Base-by-base conservation (phyloP, 148 eudicot species). In the Arctostaphylos glauca region DNA sequence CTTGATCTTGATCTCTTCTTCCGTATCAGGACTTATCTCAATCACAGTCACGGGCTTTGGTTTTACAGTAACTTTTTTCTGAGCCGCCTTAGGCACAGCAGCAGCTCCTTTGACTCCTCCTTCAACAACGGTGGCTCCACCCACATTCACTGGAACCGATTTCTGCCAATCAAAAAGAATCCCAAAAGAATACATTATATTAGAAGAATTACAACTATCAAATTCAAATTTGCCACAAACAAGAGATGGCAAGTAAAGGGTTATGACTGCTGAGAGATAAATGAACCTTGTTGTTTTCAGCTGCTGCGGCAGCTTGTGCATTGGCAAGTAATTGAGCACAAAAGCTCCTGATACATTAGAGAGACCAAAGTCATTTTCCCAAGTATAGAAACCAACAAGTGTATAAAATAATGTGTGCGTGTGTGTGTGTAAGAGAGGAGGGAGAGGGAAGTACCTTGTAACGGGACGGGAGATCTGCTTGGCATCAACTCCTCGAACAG, bases 291-390 rank as follows among this genome's bases (percentile, higher is more conserved):
- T 77, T 87, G 58, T 88, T 88, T 59, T 90, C 84, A 9, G 88
- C 80, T 8, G 80, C 88, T 14, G 90, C 97, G 54, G 81, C 87
- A 15, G 84, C 86, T 56, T 93, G 95, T 73, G 94, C 94, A 68
- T 93, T 93, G 4, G 97, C 98, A 16, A 93, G 88, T 84, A 95
- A 85, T 74, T 91, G 90, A 5, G 92, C 94, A 68, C 92, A 62
- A 59, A 88, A 89, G 72, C 88, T 88, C 90, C 88, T 88, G 87
- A 68, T 9, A 77, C 43, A 54, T 19, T n/a, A 52, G 19, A 25
- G 53, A 74, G 23, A 70, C 3, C 21, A 46, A 59, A 76, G 1
- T 13, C 44, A 16, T 12, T 25, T 25, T 60, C 13, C 49, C 6
- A 10, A 8, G 5, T 10, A 46, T 0, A 48, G 2, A 18, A 31